Conservation (phyloP, 768 basidiomycete species). For the Piloderma croceum region DNA sequence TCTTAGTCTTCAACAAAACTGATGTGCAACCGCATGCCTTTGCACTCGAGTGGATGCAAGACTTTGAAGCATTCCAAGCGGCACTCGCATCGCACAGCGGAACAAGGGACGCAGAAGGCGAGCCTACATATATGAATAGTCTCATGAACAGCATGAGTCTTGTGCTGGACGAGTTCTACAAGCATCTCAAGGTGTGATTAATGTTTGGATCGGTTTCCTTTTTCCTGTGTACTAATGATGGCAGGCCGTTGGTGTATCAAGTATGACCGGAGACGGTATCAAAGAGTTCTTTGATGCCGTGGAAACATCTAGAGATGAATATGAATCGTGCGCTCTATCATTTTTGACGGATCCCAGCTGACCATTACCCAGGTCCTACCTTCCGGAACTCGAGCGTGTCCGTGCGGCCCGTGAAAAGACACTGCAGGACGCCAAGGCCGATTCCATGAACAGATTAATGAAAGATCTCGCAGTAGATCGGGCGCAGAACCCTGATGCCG, state of each 20-base stretch:
- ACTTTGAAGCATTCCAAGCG: constrained; percentile 92
- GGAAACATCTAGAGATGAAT: constrained; percentile 80
- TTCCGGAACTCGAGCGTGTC: constrained; percentile 80
- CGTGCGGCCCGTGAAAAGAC: constrained; percentile 57
- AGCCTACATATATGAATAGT: constrained; percentile 96
- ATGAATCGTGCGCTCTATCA: constrained; percentile 61
- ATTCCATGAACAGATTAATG: constrained; percentile 74
- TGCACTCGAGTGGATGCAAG: constrained; percentile 96
- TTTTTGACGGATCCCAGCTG: constrained; percentile 3
- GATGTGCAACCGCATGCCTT: constrained; percentile 88
- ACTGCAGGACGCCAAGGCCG: constrained; percentile 61
- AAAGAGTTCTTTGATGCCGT: constrained; percentile 90
- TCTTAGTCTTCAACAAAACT: constrained; percentile 98
- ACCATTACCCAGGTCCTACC: constrained; percentile 65
- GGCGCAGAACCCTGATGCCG: constrained; percentile 52
- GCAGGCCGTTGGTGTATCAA: constrained; percentile 92
- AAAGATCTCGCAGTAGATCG: constrained; percentile 75
- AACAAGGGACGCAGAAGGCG: constrained; percentile 72
- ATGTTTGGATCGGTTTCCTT: background rate
- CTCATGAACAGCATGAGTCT: constrained; percentile 99
- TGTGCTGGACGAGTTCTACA: constrained; percentile 97
- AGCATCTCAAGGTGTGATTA: constrained; percentile 74
- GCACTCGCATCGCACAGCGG: constrained; percentile 72
- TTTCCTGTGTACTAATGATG: background rate
- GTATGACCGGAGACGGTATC: constrained; percentile 92